These are phyloP conservation scores for Phialophora verrucosa DNA, from an alignment of 2,329 filamentous ascomycete genomes.

Conservation along the genomic window DNA sequence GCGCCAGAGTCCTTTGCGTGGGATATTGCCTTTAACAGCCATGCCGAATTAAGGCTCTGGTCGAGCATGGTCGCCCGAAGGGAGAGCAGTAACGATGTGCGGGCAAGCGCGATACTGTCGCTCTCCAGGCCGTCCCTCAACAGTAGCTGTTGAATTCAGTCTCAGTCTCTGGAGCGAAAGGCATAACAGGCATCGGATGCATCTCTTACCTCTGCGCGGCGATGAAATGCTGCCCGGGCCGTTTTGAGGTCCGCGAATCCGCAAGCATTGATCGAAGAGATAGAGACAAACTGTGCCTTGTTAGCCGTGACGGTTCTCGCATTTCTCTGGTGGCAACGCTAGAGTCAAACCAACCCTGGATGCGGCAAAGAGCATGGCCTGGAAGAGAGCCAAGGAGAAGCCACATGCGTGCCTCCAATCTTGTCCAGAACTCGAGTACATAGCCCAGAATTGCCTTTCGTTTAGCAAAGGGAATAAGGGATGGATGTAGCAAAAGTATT, in stretches of 20 bases:
- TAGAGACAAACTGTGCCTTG: constrained; percentile 7
- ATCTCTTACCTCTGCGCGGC: constrained; percentile 9
- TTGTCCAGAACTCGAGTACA: constrained; percentile 1
- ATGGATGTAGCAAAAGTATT: constrained; percentile 4
- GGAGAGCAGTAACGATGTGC: constrained; percentile 7
- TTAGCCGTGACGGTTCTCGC: background rate
- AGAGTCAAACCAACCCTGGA: constrained; percentile 2
- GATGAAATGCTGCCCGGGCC: constrained; percentile 5
- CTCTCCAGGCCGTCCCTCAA: background rate
- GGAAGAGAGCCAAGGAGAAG: constrained; percentile 6
- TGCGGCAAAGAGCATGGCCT: constrained; percentile 6
- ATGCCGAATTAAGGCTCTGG: constrained; percentile 10
- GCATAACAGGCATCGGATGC: background rate
- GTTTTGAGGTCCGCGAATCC: constrained; percentile 6
- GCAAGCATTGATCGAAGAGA: constrained; percentile 9
- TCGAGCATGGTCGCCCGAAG: constrained; percentile 6
- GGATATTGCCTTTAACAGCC: constrained; percentile 11
- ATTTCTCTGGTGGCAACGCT: background rate
- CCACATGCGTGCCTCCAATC: constrained; percentile 2
- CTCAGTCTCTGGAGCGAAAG: constrained; percentile 1
- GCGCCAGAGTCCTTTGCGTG: constrained; percentile 11
- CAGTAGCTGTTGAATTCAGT: constrained; percentile 4
- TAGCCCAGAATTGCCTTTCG: constrained; percentile 6
- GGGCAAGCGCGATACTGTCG: constrained; percentile 4
- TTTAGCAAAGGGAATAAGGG: constrained; percentile 1